Percentiles rank a stretch among this genome's conserved stretches.
These are phyloP conservation scores for Pseudogymnoascus sp. DNA, from an alignment of 2,329 filamentous ascomycete genomes.

Conservation along the genomic window DNA sequence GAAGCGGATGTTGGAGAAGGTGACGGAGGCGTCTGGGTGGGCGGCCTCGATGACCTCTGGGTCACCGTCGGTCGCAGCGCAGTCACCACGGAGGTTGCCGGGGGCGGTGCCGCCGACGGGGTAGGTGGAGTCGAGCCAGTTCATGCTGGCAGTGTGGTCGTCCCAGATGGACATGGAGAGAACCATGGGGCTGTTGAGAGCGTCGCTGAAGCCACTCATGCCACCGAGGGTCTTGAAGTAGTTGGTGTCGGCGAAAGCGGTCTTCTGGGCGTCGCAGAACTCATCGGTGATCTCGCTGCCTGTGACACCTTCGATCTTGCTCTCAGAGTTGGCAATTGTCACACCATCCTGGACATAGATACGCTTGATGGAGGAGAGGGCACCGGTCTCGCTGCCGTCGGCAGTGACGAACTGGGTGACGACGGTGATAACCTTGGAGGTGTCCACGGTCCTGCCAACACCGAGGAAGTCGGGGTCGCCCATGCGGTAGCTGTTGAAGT, in stretches of 20 bases:
- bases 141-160: conserved; percentile 53
- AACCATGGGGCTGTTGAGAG: conserved; percentile 49
- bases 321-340: conserved; percentile 40
- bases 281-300: conserved; percentile 42
- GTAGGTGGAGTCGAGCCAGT: conserved; percentile 62
- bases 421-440: conserved; percentile 45
- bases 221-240: conserved; percentile 47
- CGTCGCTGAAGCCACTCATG: conserved; percentile 42
- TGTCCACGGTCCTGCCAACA: conserved; percentile 44
- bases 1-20: conserved; percentile 12
- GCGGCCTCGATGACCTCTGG: conserved; percentile 39
- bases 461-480: conserved; percentile 51
- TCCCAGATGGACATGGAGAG: conserved; percentile 50
- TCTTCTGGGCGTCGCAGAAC: conserved; percentile 47
- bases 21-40: conserved; percentile 36
- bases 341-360: conserved; percentile 45
- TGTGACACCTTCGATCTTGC: conserved; percentile 37
- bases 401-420: conserved; percentile 47
- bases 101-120: conserved; percentile 37
- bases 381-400: conserved; percentile 40
- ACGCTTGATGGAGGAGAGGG: conserved; percentile 42
- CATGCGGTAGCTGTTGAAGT: conserved; percentile 54
- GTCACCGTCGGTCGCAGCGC: conserved; percentile 40
- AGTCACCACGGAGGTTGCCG: conserved; percentile 45
- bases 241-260: conserved; percentile 41